A percentile compares a stretch with the other conserved stretches of the same genome.
These are phyloP conservation scores for Agrostemma githago DNA, from an alignment of 148 eudicot genomes.

Conservation along the genomic window DNA sequence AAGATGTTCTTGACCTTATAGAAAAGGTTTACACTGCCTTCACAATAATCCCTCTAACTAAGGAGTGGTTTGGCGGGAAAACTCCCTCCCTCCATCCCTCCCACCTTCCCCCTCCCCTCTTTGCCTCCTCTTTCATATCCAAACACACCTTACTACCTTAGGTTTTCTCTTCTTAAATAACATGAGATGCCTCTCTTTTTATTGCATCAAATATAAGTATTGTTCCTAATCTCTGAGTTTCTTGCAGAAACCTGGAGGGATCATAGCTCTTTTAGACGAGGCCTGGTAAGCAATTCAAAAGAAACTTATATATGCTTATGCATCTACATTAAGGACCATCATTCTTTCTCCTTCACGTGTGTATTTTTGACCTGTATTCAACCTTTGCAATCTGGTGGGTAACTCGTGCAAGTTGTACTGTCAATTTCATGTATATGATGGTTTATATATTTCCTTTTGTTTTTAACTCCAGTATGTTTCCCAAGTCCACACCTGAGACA, in stretches of 20 bases:
- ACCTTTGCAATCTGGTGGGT: background rate
- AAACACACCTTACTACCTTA: background rate
- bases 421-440: conserved; percentile 13
- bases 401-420: conserved; percentile 3
- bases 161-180: background rate
- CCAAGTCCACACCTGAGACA: conserved; percentile 95
- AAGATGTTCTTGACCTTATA: conserved; percentile 98
- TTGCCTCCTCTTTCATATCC: background rate
- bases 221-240: conserved; percentile 13
- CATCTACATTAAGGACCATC: background rate
- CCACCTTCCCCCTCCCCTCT: background rate
- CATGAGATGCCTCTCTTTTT: background rate
- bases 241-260: conserved; percentile 94
- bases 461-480: conserved; percentile 79
- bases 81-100: background rate
- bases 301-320: conserved; percentile 6
- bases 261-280: conserved; percentile 92
- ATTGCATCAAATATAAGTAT: background rate
- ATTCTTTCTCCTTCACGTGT: background rate
- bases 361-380: background rate
- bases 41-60: background rate
- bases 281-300: conserved; percentile 62
- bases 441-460: background rate
- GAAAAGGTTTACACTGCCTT: conserved; percentile 61
- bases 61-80: background rate